Conservation (phyloP, 2,329 filamentous ascomycete genomes). For the Penicillium freii region DNA sequence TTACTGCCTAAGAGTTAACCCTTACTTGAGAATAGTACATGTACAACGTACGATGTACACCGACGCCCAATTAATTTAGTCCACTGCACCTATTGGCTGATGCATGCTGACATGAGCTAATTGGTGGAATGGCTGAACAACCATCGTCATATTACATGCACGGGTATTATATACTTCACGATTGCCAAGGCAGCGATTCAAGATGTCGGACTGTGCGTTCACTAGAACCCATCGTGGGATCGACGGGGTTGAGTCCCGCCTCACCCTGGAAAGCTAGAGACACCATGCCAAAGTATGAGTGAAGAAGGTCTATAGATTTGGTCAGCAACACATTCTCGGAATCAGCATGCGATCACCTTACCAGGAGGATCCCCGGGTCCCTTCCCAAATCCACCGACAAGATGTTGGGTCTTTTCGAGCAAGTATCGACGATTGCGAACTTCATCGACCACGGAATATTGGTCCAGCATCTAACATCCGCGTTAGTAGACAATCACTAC, state of each 20-base stretch:
- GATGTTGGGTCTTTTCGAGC: slow-evolving; percentile 80
- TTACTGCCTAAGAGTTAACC: neutral
- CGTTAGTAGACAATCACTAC: slow-evolving; percentile 22
- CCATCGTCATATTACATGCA: slow-evolving; percentile 3
- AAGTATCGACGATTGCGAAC: slow-evolving; percentile 71
- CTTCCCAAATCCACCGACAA: slow-evolving; percentile 81
- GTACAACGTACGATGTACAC: slow-evolving; percentile 2
- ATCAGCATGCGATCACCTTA: slow-evolving; percentile 26
- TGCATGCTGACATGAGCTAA: slow-evolving; percentile 11
- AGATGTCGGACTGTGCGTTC: slow-evolving; percentile 44
- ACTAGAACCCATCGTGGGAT: slow-evolving; percentile 74
- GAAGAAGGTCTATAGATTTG: slow-evolving; percentile 65
- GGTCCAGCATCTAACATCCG: slow-evolving; percentile 55
- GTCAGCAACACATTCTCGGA: neutral
- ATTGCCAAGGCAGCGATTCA: slow-evolving; percentile 40
- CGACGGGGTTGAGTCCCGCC: slow-evolving; percentile 65
- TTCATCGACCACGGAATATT: slow-evolving; percentile 58
- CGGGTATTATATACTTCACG: slow-evolving; percentile 10
- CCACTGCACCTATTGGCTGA: slow-evolving; percentile 6
- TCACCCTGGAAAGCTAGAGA: slow-evolving; percentile 74
- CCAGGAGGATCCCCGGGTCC: slow-evolving; percentile 66
- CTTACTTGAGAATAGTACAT: neutral
- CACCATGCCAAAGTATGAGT: slow-evolving; percentile 83
- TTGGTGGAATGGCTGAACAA: slow-evolving; percentile 7
- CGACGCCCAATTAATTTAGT: slow-evolving; percentile 5